phyloP scores from a whole-genome alignment of 2,329 filamentous ascomycete species.

The Pseudogymnoascus sp. region DNA sequence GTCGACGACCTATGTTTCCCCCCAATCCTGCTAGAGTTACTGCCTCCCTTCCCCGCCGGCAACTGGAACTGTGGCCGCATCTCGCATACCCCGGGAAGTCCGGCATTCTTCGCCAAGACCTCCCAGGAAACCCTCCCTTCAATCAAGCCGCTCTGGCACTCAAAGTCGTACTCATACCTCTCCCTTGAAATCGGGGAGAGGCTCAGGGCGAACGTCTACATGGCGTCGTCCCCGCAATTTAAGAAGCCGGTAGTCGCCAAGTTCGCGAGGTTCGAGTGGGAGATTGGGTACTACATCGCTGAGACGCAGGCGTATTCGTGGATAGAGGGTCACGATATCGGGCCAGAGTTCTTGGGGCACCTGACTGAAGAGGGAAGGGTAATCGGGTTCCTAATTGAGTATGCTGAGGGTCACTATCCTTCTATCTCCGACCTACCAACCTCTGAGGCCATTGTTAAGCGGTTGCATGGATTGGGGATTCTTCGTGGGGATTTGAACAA shows the following conservation, averaged over 20 bases:
- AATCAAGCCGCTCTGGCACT: slow-evolving; percentile 31
- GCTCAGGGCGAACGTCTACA: slow-evolving; percentile 14
- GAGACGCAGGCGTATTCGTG: slow-evolving; percentile 18
- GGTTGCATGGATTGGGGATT: slow-evolving; percentile 30
- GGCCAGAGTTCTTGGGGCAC: slow-evolving; percentile 28
- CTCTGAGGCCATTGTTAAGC: slow-evolving; percentile 23
- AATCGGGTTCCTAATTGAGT: slow-evolving; percentile 28
- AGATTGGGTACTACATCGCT: slow-evolving; percentile 9
- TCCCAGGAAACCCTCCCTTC: slow-evolving; percentile 24
- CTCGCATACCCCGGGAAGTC: slow-evolving; percentile 19
- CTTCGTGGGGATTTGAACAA: slow-evolving; percentile 32
- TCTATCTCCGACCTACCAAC: slow-evolving; percentile 22
- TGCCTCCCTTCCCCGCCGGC: slow-evolving; percentile 32
- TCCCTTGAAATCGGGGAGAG: slow-evolving; percentile 23
- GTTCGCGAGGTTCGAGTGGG: slow-evolving; percentile 16
- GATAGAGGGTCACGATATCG: slow-evolving; percentile 23
- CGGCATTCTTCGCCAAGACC: slow-evolving; percentile 24
- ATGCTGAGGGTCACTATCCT: slow-evolving; percentile 24
- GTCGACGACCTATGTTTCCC: slow-evolving; percentile 28
- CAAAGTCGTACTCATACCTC: slow-evolving; percentile 28
- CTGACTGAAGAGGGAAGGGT: slow-evolving; percentile 25
- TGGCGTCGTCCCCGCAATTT: slow-evolving; percentile 14
- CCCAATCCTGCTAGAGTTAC: slow-evolving; percentile 26
- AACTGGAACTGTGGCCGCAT: slow-evolving; percentile 36
- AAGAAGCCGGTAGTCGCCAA: slow-evolving; percentile 16